Base-by-base conservation (phyloP, 2,329 filamentous ascomycete genomes). In the Calonectria honghensis region DNA sequence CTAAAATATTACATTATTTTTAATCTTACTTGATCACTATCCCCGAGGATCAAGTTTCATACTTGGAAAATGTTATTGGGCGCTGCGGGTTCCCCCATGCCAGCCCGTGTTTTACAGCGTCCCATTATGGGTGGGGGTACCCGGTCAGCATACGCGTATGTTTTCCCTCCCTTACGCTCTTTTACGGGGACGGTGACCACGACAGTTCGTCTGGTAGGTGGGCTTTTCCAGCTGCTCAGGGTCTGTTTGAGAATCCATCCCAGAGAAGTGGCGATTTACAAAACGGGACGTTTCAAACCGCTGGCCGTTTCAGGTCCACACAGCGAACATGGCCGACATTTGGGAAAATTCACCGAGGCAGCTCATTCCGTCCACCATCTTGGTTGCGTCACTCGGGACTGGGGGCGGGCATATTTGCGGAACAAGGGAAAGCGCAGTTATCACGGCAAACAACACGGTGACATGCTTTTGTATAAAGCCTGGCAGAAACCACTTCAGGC, bases 401-500 rank as follows among this genome's bases (percentile, higher is more conserved):
- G 37, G 24, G 35, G 57, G 57, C 35, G 35, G 37, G 16, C 20
- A 16, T 63, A 3, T 41, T 63, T 14, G 4, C 57, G 24, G 16
- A 63, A 63, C 35, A 6, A 29, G 57, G 57, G 18, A 63, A 41
- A 13, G 14, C 35, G 35, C 13, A 24, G 45, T 48, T 48, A 31
- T 41, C 24, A 6, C 10, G 18, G 24, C 6, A 11, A 11, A 29
- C 14, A 35, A 29, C 24, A 5, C 35, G 18, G 35, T 63, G 35
- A 41, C 35, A 63, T 63, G n/a, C n/a, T 11, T 32, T 65, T 67
- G 48, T 81, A 80, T 79, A 80, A 75, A 80, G 65, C 45, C 45
- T 35, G 2, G 7, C 6, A 14, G 41, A n/a, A 59, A 61, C 61
- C 70, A 68, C 37, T 14, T 39, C 48, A 9, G 2, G 3, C 32